Evolutionary conservation across 2,329 filamentous ascomycete species (phyloP), one percentile per base, ranked within the genome.

Genomic region (Aschersonia sp.): DNA sequence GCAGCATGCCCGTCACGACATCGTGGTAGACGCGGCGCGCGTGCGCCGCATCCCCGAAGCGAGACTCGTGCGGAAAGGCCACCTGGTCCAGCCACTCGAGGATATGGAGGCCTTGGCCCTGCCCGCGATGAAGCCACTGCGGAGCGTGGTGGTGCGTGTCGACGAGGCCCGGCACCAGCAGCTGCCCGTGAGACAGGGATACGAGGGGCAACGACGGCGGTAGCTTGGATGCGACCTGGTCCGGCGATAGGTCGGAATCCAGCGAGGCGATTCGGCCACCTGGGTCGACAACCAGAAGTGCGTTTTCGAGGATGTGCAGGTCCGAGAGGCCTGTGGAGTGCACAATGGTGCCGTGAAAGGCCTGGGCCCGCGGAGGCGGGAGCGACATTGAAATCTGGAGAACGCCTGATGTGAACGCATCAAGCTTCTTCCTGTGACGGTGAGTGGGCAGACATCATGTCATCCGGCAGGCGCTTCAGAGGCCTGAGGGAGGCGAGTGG

Each of bases 131-230:
- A 11, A 68, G 61, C 67, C 68, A 74, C 53, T 76, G 71, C 40
- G 80, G 79, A 0, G 81, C 80, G 55, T 85, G 81, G 51, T 81
- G 81, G 60, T 84, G 81, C 1, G 79, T 83, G 63, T 84, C 80
- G 47, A 84, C 65, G 54, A 80, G 74, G 42, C 76, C 76, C 0
- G 78, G 77, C 49, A 79, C 70, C 44, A 80, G 60, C 54, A 81
- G 78, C 43, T 75, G 61, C 40, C 67, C 68, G 6, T 57, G 62
- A 2, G 54, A 44, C 3, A 76, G 63, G 10, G 47, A 46, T 1
- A 33, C 46, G 7, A 57, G 32, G 3, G 49, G 47, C n/a, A 30
- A 33, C 6, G 42, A 30, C 5, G 48, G 46, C 5, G 42, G 29
- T 30, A 61, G 50, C 1, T 44, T 47, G 29, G 49, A 2, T 7